Percentiles rank a stretch among this genome's conserved stretches.
These are phyloP conservation scores for Waltiozyma sp. DNA, from an alignment of 1,139 yeast species.

Conservation along the genomic window DNA sequence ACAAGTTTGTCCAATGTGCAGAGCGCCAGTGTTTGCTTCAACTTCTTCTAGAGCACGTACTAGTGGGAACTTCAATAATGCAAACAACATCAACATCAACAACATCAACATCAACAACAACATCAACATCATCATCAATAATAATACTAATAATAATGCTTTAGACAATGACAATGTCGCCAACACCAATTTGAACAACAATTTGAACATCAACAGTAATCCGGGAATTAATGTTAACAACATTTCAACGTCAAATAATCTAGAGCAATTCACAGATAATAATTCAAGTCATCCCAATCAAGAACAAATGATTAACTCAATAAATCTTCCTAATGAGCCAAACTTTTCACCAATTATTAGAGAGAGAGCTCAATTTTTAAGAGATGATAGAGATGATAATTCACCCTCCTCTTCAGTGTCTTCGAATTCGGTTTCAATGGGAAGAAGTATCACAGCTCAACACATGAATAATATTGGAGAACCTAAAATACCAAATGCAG, in stretches of 20 bases:
- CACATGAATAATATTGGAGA: too few species aligned
- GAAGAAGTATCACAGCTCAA: too few species aligned
- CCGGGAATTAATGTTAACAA: too few species aligned
- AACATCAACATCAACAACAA: too few species aligned
- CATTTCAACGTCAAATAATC: background rate
- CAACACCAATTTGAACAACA: background rate
- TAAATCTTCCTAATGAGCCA: background rate
- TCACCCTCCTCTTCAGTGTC: background rate
- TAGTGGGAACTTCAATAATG: conserved; percentile 2
- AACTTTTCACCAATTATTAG: background rate
- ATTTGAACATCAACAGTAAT: background rate
- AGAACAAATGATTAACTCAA: background rate
- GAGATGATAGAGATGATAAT: background rate
- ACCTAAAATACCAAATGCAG: background rate
- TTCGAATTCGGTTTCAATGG: background rate
- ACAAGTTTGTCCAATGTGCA: conserved; percentile 84
- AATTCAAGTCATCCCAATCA: too few species aligned
- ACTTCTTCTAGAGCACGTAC: conserved; percentile 3
- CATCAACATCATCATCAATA: too few species aligned
- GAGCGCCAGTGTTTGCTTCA: conserved; percentile 50
- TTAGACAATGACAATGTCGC: background rate
- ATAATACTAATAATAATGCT: background rate
- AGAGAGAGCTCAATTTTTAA: background rate
- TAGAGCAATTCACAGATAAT: background rate
- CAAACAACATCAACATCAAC: conserved; percentile 5